Evolutionary conservation across 306 rosid species (phyloP).

Genomic region (Quercus engelmannii): DNA sequence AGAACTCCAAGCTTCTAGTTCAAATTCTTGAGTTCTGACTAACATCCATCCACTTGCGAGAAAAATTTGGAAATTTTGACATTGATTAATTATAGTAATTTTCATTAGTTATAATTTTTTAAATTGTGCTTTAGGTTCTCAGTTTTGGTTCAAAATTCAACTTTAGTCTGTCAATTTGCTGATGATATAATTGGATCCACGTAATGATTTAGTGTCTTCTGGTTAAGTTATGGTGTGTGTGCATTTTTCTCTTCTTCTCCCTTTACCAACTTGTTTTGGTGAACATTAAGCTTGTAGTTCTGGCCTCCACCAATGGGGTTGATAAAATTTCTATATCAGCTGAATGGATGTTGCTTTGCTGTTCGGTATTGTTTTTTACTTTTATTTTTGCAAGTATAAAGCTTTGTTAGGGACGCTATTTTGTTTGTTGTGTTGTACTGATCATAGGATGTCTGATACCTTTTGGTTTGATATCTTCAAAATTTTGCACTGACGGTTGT

Average conservation of each 20-base stretch:
- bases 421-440: neutral
- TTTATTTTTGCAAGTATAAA: neutral
- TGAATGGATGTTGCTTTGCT: neutral
- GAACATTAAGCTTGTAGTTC: too few species aligned
- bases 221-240: neutral
- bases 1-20: slow-evolving; percentile 27
- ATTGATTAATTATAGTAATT: slow-evolving; percentile 21
- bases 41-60: slow-evolving; percentile 15
- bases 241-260: too few species aligned
- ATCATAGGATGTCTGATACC: too few species aligned
- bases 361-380: too few species aligned
- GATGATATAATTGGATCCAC: neutral
- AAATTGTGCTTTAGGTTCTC: neutral
- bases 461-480: neutral
- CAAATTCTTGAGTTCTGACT: slow-evolving; percentile 44
- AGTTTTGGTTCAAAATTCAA: neutral
- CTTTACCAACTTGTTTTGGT: too few species aligned
- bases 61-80: slow-evolving; percentile 39
- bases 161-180: neutral
- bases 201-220: neutral
- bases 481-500: neutral
- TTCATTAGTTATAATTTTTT: neutral
- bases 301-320: neutral
- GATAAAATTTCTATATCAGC: neutral
- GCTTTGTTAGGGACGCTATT: neutral